Base-by-base conservation (phyloP, 345 rosid species). In the Euphorbia peplus region DNA sequence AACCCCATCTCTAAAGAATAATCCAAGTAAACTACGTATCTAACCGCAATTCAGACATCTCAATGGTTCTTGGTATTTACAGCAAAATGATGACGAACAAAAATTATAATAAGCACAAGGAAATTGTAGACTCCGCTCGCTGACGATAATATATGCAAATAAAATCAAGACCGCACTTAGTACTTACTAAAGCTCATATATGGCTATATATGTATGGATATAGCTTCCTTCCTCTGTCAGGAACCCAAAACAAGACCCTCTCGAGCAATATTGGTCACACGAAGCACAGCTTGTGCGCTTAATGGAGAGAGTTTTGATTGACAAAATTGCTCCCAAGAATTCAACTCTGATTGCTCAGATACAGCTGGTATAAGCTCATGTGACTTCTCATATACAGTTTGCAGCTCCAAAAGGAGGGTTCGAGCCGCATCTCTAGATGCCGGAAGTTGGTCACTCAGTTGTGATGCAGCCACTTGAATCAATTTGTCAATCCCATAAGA, bases 381-480 rank as follows among this genome's bases (percentile, higher is more conserved):
- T 32, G 85, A 83, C 73, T 87, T 85, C 79, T 85, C 90, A 28
- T 86, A 90, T 11, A 82, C 92, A 48, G 79, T 78, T 77, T 90
- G 93, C 71, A 93, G 84, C 73, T 90, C 90, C 81, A 90, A 70
- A 39, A 93, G 91, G 73, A 88, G 93, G 24, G 85, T 65, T 39
- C 98, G 84, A 63, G 98, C 97, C 77, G 97, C 97, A 78, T 90
- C 98, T 65, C 97, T 86, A 13, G 98, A 93, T 70, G 86, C 98
- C 15, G 97, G 98, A 75, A 93, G 98, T 72, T 90, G 90, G 81
- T 90, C 98, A 16, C 90, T 90, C 25, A 93, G 97, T 75, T 93
- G 97, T 58, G 93, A 86, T 12, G 97, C 92, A 48, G 92, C 97
- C 37, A 86, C 82, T 77, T 85, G 88, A 61, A 90, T 81, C 86